These are phyloP conservation scores for Mortierella sp. DNA, from an alignment of 371 early-diverging fungal genomes.

Conservation along the genomic window DNA sequence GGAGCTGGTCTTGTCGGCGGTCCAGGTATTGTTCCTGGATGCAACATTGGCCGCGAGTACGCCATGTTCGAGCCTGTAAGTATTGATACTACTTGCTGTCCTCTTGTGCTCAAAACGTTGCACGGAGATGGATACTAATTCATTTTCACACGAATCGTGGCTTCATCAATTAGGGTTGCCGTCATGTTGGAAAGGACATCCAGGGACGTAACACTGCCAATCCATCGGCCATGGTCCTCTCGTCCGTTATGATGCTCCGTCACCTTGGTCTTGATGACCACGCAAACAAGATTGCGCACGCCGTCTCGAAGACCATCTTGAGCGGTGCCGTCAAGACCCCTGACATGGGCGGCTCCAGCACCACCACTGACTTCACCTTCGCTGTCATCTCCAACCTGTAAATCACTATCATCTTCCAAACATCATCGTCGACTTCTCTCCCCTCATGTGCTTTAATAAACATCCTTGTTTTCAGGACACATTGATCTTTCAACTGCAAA, in stretches of 20 bases:
- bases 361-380: constrained; percentile 92
- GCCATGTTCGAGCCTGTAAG: constrained; percentile 86
- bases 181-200: constrained; percentile 95
- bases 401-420: constrained; percentile 3
- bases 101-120: too few relatives aligned
- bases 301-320: constrained; percentile 78
- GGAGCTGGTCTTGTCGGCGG: constrained; percentile 97
- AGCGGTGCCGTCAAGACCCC: constrained; percentile 75
- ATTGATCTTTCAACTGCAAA: too few relatives aligned
- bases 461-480: too few relatives aligned
- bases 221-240: constrained; percentile 91
- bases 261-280: constrained; percentile 88
- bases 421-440: background rate
- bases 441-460: background rate
- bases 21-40: constrained; percentile 83
- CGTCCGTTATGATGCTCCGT: constrained; percentile 92
- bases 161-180: constrained; percentile 72
- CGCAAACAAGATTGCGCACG: constrained; percentile 86
- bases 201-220: constrained; percentile 93
- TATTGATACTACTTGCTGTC: background rate
- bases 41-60: constrained; percentile 94
- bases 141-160: background rate
- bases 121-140: constrained; percentile 4
- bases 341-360: constrained; percentile 81
- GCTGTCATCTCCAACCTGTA: constrained; percentile 77